Conservation (phyloP, 1,284 basidiomycete genomes). For the Cystobasidiaceae sp. region DNA sequence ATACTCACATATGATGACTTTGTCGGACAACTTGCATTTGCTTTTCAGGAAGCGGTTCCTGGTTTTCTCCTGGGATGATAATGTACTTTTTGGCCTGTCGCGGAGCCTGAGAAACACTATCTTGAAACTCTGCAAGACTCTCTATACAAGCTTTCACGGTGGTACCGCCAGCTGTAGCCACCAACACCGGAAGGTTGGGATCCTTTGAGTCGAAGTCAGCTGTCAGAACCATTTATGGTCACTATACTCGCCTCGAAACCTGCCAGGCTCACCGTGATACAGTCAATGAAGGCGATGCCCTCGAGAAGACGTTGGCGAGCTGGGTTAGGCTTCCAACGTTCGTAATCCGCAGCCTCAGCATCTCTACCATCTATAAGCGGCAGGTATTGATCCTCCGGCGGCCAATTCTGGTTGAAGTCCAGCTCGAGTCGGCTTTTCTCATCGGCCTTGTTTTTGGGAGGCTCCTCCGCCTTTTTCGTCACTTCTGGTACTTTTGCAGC, state of each 20-base stretch:
- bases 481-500: neutral
- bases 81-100: no score
- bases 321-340: constrained; percentile 4
- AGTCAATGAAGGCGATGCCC: constrained; percentile 3
- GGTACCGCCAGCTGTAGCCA: neutral
- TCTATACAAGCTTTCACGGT: neutral
- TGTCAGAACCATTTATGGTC: no score
- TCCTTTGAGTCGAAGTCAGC: neutral
- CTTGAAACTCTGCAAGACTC: neutral
- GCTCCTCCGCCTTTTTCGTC: neutral
- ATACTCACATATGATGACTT: no score
- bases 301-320: neutral
- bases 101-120: no score
- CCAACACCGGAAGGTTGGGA: neutral
- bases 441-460: neutral
- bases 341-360: neutral
- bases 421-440: constrained; percentile 7
- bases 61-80: no score
- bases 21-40: no score
- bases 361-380: constrained; percentile 13
- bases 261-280: neutral
- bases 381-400: constrained; percentile 5
- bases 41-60: no score
- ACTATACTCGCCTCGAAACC: no score
- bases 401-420: constrained; percentile 9